Evolutionary conservation across 2,329 filamentous ascomycete genomes (phyloP).

Genomic region (Venturiaceae sp.): DNA sequence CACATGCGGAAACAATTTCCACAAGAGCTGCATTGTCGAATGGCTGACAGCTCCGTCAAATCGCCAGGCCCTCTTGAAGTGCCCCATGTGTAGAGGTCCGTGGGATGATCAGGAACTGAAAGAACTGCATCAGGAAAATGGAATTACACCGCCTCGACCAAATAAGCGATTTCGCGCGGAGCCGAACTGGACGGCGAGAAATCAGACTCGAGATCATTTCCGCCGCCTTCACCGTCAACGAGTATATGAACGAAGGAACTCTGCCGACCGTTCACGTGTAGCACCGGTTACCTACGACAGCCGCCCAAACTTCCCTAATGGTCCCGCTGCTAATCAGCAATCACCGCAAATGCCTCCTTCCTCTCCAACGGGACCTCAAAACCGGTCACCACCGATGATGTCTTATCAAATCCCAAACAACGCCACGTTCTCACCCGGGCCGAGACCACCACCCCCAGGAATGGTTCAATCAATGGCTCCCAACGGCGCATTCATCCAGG

Average conservation of each 20-base stretch:
- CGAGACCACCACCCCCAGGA: not conserved
- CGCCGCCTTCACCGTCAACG: not conserved
- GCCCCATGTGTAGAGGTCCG: slow-evolving; percentile 4
- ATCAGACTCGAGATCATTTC: not conserved
- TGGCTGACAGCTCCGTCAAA: slow-evolving; percentile 26
- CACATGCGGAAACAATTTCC: slow-evolving; percentile 56
- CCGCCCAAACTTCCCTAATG: not conserved
- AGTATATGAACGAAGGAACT: not conserved
- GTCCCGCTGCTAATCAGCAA: not conserved
- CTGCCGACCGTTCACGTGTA: not conserved
- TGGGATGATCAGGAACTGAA: slow-evolving; percentile 5
- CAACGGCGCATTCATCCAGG: not conserved
- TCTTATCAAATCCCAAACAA: not conserved
- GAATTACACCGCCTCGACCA: not conserved
- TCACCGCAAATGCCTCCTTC: not conserved
- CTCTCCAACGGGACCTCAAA: not conserved
- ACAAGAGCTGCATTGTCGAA: slow-evolving; percentile 45
- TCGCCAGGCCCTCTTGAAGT: not conserved
- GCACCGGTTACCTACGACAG: not conserved
- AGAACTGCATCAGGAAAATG: slow-evolving; percentile 4
- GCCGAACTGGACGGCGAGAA: not conserved
- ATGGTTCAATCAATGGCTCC: not conserved
- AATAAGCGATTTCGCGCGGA: slow-evolving; percentile 1
- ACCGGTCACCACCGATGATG: not conserved
- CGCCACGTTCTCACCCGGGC: not conserved